Conservation (phyloP, 2,329 filamentous ascomycete species). For the Didymella exigua region DNA sequence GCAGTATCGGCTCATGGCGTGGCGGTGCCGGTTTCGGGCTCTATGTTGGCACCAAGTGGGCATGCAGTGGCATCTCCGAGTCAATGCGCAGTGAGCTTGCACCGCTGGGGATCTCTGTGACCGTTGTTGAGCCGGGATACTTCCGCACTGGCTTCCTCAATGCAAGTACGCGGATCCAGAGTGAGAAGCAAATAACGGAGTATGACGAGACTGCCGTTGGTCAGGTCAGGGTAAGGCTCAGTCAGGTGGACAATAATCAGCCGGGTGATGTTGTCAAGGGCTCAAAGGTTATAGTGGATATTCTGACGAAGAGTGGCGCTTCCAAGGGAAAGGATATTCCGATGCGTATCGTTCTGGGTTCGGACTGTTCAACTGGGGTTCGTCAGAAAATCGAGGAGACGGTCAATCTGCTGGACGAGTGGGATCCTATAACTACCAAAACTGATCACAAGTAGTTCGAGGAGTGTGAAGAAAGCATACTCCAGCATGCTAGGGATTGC, state of each 20-base stretch:
- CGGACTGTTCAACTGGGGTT: conserved; percentile 18
- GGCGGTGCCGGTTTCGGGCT: conserved; percentile 50
- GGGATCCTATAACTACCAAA: conserved; percentile 37
- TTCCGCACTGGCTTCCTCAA: conserved; percentile 58
- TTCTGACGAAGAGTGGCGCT: conserved; percentile 58
- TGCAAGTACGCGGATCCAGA: conserved; percentile 24
- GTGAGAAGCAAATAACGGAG: conserved; percentile 27
- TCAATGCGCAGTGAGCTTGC: conserved; percentile 52
- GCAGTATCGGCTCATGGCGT: conserved; percentile 53
- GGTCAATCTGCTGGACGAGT: conserved; percentile 38
- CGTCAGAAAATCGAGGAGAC: conserved; percentile 27
- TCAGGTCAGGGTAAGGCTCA: conserved; percentile 40
- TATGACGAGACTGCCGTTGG: conserved; percentile 47
- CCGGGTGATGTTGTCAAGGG: conserved; percentile 63
- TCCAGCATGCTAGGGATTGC: too few species aligned
- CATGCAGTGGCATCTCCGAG: conserved; percentile 52
- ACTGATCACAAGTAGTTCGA: conserved; percentile 24
- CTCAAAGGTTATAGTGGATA: conserved; percentile 59
- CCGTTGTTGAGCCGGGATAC: conserved; percentile 57
- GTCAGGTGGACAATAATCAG: conserved; percentile 55
- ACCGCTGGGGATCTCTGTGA: conserved; percentile 53
- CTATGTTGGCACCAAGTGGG: conserved; percentile 57
- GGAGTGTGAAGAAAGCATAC: too few species aligned
- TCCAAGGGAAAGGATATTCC: conserved; percentile 59
- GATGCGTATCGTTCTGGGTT: conserved; percentile 60